A percentile compares a stretch with the other conserved stretches of the same genome.
Conservation (phyloP, 768 basidiomycete species). For the Trametes maxima region DNA sequence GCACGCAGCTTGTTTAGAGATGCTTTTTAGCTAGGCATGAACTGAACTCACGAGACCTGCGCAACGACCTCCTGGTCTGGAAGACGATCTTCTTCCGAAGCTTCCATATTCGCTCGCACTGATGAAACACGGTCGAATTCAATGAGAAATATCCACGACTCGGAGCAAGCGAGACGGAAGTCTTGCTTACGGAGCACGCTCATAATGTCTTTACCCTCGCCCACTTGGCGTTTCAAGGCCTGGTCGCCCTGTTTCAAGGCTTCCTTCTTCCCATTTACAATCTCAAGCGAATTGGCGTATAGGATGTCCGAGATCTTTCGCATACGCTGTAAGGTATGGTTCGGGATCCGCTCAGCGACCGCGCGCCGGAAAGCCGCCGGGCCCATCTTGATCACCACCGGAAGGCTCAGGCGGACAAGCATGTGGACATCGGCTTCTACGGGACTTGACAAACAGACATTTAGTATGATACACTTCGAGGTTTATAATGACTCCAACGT, state of each 20-base stretch:
- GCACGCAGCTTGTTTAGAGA: neutral
- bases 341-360: slow-evolving; percentile 37
- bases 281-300: neutral
- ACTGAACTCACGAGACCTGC: slow-evolving; percentile 15
- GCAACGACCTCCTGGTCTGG: slow-evolving; percentile 19
- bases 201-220: slow-evolving; percentile 26
- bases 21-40: too few species aligned
- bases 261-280: slow-evolving; percentile 8
- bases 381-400: neutral
- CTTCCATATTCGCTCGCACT: slow-evolving; percentile 22
- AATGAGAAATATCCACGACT: neutral
- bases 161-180: neutral
- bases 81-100: slow-evolving; percentile 10
- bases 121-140: neutral
- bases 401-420: neutral
- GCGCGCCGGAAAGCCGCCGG: slow-evolving; percentile 33
- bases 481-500: neutral
- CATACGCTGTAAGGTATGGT: slow-evolving; percentile 16
- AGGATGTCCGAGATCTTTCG: neutral
- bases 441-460: neutral
- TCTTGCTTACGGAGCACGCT: slow-evolving; percentile 19
- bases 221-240: slow-evolving; percentile 5
- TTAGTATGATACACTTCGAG: neutral
- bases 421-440: neutral
- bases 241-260: slow-evolving; percentile 20